Percentiles rank a stretch among this genome's conserved stretches.
Conservation (phyloP, 805 yeast genomes). For the Yarrowia keelungensis region DNA sequence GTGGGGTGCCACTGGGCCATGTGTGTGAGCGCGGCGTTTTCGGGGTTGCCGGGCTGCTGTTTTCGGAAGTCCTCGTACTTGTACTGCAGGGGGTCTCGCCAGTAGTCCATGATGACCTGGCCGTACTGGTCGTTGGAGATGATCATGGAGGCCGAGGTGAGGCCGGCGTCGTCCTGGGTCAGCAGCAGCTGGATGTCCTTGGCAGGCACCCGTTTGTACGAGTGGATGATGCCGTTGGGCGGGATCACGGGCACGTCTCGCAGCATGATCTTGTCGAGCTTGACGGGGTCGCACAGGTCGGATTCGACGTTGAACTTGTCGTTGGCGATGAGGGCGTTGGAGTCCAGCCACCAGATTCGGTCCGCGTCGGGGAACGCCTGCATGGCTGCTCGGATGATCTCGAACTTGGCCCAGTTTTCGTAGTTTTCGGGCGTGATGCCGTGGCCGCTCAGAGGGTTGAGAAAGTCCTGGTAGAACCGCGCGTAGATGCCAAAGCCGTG, state of each 20-base stretch:
- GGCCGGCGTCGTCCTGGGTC: constrained; percentile 69
- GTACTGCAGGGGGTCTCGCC: constrained; percentile 77
- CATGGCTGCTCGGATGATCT: constrained; percentile 84
- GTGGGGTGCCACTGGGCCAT: constrained; percentile 94
- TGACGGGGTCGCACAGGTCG: constrained; percentile 65
- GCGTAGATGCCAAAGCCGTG: constrained; percentile 84
- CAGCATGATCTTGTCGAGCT: constrained; percentile 66
- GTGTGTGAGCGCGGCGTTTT: constrained; percentile 71
- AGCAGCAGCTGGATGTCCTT: constrained; percentile 64
- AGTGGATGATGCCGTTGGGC: constrained; percentile 51
- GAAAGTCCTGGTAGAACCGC: constrained; percentile 84
- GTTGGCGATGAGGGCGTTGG: constrained; percentile 75
- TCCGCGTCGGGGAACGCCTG: constrained; percentile 90
- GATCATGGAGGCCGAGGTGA: constrained; percentile 76
- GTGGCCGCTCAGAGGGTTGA: constrained; percentile 42
- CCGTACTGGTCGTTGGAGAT: constrained; percentile 70
- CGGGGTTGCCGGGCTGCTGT: constrained; percentile 50
- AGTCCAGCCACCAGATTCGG: constrained; percentile 86
- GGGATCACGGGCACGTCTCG: constrained; percentile 75
- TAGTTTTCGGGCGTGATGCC: constrained; percentile 37
- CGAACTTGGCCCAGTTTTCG: constrained; percentile 66
- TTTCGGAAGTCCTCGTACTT: constrained; percentile 64
- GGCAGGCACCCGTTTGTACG: constrained; percentile 67
- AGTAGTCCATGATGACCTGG: constrained; percentile 73
- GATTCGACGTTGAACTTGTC: constrained; percentile 64